Evolutionary conservation across 129 eudicot genomes (phyloP).

Genomic region (Cynara cardunculus): DNA sequence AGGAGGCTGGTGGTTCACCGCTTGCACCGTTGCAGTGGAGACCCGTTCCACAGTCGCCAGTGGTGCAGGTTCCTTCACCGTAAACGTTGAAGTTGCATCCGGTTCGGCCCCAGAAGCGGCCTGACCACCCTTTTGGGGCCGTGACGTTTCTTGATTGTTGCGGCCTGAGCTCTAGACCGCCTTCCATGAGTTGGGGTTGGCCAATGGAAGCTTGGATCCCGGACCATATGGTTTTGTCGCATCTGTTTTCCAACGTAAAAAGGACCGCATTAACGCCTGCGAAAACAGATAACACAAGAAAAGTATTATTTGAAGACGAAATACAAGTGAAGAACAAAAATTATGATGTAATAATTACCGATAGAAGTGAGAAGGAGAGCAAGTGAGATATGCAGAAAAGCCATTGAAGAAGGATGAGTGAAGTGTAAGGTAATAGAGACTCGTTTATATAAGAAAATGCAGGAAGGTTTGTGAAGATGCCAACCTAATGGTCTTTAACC

Average conservation of each 20-base stretch:
- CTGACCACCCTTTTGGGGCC: slow-evolving; percentile 63
- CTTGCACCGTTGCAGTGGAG: slow-evolving; percentile 50
- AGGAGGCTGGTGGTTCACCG: slow-evolving; percentile 59
- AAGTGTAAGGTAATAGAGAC: not conserved
- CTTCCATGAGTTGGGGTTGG: slow-evolving; percentile 41
- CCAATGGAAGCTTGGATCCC: slow-evolving; percentile 47
- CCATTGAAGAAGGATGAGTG: not conserved
- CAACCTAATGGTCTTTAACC: slow-evolving; percentile 8
- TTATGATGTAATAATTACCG: slow-evolving; percentile 5
- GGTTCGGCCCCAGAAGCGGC: slow-evolving; percentile 64
- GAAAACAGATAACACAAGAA: not conserved
- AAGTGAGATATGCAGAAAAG: slow-evolving; percentile 9
- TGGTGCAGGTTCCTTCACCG: slow-evolving; percentile 47
- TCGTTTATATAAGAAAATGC: slow-evolving; percentile 19
- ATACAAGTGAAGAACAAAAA: not conserved
- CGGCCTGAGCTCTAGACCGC: slow-evolving; percentile 50
- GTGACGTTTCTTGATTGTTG: slow-evolving; percentile 21
- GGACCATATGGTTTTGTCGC: slow-evolving; percentile 60
- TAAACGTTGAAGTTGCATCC: slow-evolving; percentile 44
- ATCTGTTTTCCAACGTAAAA: slow-evolving; percentile 60
- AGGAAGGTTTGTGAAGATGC: not conserved
- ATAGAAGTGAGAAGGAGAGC: slow-evolving; percentile 21
- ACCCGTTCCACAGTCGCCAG: slow-evolving; percentile 59
- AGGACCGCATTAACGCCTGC: slow-evolving; percentile 50
- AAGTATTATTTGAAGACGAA: not conserved